Percentiles rank a stretch among this genome's conserved stretches.
Evolutionary conservation across 768 basidiomycete genomes (phyloP).

Genomic region (Gyrodon lividus): DNA sequence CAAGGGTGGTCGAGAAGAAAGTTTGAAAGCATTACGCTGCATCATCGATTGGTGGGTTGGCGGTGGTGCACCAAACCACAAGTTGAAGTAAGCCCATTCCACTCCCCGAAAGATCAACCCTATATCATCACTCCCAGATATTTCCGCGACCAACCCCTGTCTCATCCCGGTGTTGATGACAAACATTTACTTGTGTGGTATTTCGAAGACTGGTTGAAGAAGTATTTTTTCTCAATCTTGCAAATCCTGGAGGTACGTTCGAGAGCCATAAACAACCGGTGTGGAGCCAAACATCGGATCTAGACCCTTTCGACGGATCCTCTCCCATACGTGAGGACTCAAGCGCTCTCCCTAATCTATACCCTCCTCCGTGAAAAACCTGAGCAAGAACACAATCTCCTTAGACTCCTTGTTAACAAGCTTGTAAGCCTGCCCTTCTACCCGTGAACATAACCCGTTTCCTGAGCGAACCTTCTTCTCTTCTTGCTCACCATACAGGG

Average conservation of each 20-base stretch:
- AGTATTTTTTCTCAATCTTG: constrained; percentile 90
- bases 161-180: constrained; percentile 63
- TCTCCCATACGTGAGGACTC: constrained; percentile 83
- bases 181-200: constrained; percentile 78
- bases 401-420: constrained; percentile 91
- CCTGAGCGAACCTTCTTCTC: background rate
- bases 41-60: constrained; percentile 98
- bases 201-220: constrained; percentile 98
- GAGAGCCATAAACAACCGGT: background rate
- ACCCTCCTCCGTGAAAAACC: constrained; percentile 85
- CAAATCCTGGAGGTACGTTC: constrained; percentile 80
- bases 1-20: constrained; percentile 91
- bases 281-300: background rate
- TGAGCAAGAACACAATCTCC: constrained; percentile 96
- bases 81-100: constrained; percentile 65
- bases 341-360: constrained; percentile 74
- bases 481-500: constrained; percentile 48
- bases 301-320: constrained; percentile 83
- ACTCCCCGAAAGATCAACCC: background rate
- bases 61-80: constrained; percentile 84
- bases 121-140: constrained; percentile 52
- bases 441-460: background rate
- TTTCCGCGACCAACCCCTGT: constrained; percentile 83
- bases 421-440: constrained; percentile 50
- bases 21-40: constrained; percentile 85